These are phyloP conservation scores for Rostrohypoxylon terebratum DNA, from an alignment of 495 filamentous ascomycete species.

Conservation along the genomic window DNA sequence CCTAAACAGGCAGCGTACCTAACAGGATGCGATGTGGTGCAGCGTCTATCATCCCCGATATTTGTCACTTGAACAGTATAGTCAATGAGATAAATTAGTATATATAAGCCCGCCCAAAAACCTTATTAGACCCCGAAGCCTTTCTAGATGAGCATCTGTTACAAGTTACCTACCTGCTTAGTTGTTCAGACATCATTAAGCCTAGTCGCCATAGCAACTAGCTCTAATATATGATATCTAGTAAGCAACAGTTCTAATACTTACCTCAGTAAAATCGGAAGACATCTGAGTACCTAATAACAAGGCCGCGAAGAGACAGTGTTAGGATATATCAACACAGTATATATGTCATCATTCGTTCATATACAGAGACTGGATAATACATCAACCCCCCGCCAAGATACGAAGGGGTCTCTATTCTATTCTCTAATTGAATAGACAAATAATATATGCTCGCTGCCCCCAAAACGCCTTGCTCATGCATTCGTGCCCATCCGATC, in stretches of 20 bases:
- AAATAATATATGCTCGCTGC: not conserved
- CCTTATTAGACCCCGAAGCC: too few relatives aligned
- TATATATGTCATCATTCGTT: not conserved
- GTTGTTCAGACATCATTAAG: too few relatives aligned
- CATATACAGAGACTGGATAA: constrained; percentile 1
- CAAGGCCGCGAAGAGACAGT: not conserved
- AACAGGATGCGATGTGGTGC: constrained; percentile 12
- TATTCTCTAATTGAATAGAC: not conserved
- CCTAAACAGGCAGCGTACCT: constrained; percentile 14
- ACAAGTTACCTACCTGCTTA: too few relatives aligned
- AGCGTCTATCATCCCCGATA: not conserved
- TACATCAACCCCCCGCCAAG: not conserved
- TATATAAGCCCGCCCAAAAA: too few relatives aligned
- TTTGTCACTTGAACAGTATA: not conserved
- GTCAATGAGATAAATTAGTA: not conserved
- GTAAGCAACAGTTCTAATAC: not conserved
- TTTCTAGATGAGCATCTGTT: too few relatives aligned
- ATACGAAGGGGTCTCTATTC: not conserved
- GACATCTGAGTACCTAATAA: not conserved
- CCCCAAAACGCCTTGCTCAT: constrained; percentile 37
- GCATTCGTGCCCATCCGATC: constrained; percentile 12
- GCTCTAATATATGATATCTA: too few relatives aligned
- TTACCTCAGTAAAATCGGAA: not conserved
- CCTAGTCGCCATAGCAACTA: too few relatives aligned
- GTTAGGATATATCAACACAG: not conserved